Evolutionary conservation across 495 filamentous ascomycete species (phyloP), one percentile per base, ranked within the genome.

Genomic region (Cryomyces antarcticus): DNA sequence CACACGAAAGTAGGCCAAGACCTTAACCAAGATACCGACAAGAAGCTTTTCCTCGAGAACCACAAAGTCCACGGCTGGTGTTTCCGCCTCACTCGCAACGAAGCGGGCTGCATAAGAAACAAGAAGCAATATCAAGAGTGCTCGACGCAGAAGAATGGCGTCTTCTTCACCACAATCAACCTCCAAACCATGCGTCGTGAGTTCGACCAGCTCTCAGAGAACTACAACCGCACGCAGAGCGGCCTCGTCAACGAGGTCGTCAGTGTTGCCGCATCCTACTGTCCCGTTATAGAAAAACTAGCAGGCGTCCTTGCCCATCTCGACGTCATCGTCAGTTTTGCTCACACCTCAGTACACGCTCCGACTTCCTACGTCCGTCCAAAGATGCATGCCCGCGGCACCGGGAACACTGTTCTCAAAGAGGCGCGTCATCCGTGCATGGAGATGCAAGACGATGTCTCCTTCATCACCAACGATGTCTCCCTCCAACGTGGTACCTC

Each of bases 401-500:
- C 80, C 41, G 89, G 89, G n/a, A 75, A 83, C 43, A 96, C 89
- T 0, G 66, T 94, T 17, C 69, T 99, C 12, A 86, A 77, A 53
- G 89, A 94, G 56, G 88, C 89, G 4, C 80, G 92, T 6, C 89
- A 99, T 57, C 92, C 89, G 0, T 99, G 89, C 58, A 86, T 99
- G 83, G 89, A 99, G 57, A 85, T 94, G 82, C 89, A 99, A 59
- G 89, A 99, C 50, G 92, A 96, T 53, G 75, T 99, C 36, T 82
- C 84, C 41, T 99, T 99, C 64, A 96, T 99, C 58, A 96, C 87
- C 42, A 99, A 99, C 53, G 88, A 99, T 47, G 88, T 96, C 28
- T 73, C 70, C 30, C 72, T 99, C 50, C 62, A 71, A n/a, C 73
- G 87, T 9, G 82, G 77, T 41, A 69, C 70, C 35, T 92, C 82